Evolutionary conservation across 148 eudicot species (phyloP), one percentile per base, ranked within the genome.

Genomic region (Suaeda aralocaspica): DNA sequence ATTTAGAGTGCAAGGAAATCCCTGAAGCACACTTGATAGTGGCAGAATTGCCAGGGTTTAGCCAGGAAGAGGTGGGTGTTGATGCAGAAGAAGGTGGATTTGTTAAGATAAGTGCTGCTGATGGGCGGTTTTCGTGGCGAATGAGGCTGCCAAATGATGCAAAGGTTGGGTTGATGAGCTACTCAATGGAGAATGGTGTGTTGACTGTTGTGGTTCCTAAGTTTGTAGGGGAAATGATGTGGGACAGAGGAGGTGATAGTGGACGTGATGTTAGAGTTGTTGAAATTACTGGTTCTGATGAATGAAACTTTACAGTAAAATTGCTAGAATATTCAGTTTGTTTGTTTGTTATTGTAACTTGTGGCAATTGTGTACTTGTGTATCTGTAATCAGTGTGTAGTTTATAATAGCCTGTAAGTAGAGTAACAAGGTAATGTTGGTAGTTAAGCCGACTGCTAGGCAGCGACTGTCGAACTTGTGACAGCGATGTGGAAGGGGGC

Each of bases 201-300:
- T 64, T 81, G 28, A 81, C 84, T 24, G 81, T 81, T 9, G 73
- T 81, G 14, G 78, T 81, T 57, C 81, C 84, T 12, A 81, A 81
- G 29, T 50, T 29, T 60, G 28, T 5, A 1, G 0, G 14, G 62
- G 56, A 34, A 18, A 31, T 52, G 64, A 44, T 2, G 24, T 61
- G 33, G 68, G 67, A 11, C 14, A 9, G 29, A 15, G 69, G 11
- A 33, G 26, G 7, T 68, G 42, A 22, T 19, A 33, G 72, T 0
- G 41, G 41, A 24, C 59, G 56, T 4, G 57, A 77, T 55, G 71
- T 77, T n/a, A 66, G 84, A 46, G 64, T 53, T 7, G 60, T 81
- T 67, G 76, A 81, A 12, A 81, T 81, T 46, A 13, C 75, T 10
- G 81, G 81, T 0, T 34, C 52, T 3, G 81, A 61, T 26, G 73